Percentiles rank a stretch among this genome's conserved stretches.
Evolutionary conservation across 225 moss, liverwort and hornwort species (phyloP).

Genomic region (Bryoerythrophyllum caledonicum): DNA sequence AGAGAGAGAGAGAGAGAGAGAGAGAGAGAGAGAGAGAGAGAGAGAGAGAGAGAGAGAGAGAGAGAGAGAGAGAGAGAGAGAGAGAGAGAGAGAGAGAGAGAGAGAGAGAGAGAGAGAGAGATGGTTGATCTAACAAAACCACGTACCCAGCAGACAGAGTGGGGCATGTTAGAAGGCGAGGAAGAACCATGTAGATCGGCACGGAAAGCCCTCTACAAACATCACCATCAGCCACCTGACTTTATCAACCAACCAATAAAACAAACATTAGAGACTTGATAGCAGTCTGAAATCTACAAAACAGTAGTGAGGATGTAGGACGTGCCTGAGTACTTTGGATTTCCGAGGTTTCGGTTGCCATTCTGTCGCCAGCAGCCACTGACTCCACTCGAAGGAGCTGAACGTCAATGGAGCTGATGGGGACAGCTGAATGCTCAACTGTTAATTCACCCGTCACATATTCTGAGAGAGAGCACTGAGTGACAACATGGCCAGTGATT

Average conservation of each 20-base stretch:
- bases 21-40: no score
- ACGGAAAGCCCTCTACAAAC: constrained; percentile 76
- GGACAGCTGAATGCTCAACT: constrained; percentile 85
- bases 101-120: no score
- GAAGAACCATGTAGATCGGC: constrained; percentile 94
- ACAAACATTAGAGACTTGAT: constrained; percentile 11
- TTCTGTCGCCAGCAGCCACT: constrained; percentile 81
- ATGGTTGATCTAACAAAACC: constrained; percentile 15
- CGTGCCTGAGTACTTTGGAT: constrained; percentile 91
- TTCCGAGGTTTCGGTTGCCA: constrained; percentile 96
- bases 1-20: no score
- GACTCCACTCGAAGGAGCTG: constrained; percentile 97
- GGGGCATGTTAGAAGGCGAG: constrained; percentile 92
- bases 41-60: no score
- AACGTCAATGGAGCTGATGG: constrained; percentile 82
- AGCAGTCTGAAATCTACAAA: neutral
- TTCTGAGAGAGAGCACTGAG: constrained; percentile 81
- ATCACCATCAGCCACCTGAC: constrained; percentile 93
- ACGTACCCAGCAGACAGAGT: constrained; percentile 89
- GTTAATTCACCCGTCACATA: constrained; percentile 85
- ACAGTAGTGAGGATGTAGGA: neutral
- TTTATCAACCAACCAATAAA: constrained; percentile 9
- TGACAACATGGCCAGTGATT: constrained; percentile 81
- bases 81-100: no score
- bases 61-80: no score